phyloP scores from a whole-genome alignment of 2,329 filamentous ascomycete genomes.

The Aureobasidium musti region DNA sequence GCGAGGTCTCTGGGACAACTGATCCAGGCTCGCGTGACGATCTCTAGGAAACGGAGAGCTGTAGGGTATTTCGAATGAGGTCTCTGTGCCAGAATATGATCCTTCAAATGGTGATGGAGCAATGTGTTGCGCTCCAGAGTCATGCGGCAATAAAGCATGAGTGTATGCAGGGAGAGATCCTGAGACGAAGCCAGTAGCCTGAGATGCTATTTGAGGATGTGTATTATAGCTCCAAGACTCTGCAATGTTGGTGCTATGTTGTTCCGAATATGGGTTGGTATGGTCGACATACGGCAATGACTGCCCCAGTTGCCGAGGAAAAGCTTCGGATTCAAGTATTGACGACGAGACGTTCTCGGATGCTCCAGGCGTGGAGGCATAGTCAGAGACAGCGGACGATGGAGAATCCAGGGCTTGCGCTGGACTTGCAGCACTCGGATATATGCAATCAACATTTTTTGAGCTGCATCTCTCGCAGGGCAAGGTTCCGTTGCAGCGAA shows the following conservation, averaged over 20 bases:
- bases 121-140: neutral
- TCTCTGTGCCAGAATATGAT: slow-evolving; percentile 19
- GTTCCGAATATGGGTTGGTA: neutral
- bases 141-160: neutral
- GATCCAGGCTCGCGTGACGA: slow-evolving; percentile 21
- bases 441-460: slow-evolving; percentile 35
- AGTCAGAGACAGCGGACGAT: slow-evolving; percentile 3
- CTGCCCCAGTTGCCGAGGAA: slow-evolving; percentile 13
- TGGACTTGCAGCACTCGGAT: slow-evolving; percentile 31
- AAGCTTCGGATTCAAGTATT: neutral
- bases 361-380: neutral
- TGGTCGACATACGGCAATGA: slow-evolving; percentile 6
- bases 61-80: slow-evolving; percentile 6
- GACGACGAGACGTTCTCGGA: neutral
- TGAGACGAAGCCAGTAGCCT: neutral
- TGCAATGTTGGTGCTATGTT: neutral
- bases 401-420: slow-evolving; percentile 12
- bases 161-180: neutral
- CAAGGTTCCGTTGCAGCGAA: slow-evolving; percentile 38
- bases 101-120: slow-evolving; percentile 8
- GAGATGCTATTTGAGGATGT: neutral
- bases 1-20: neutral
- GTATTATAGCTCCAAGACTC: neutral
- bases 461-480: slow-evolving; percentile 37
- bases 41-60: neutral